Base-by-base conservation (phyloP, 768 basidiomycete genomes). In the Astraeus odoratus region DNA sequence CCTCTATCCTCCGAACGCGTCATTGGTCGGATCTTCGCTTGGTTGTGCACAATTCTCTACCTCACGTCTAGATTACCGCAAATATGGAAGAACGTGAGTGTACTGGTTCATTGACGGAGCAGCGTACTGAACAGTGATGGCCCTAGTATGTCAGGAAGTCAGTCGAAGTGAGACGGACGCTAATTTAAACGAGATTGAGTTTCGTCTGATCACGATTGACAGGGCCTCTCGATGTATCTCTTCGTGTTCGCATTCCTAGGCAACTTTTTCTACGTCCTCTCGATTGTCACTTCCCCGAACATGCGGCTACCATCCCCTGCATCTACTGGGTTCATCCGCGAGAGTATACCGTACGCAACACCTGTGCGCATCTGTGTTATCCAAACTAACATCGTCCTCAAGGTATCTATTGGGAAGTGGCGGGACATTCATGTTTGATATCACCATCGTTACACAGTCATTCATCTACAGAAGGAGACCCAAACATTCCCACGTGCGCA, bases 1-100 rank as follows among this genome's bases (percentile, higher is more conserved):
- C 33, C 51, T 39, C 42, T 53, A 37, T 44, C 59, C 10, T 63
- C 61, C 42, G 77, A 92, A 56, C 83, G 78, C 39, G 59, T 92
- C 20, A 67, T 98, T 39, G 96, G 96, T 1, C 83, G 96, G 3
- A 78, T 92, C 43, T 92, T 86, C 44, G 94, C 96, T 8, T 99
- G 96, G 96, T 58, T 84, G 16, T 97, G 95, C 60, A 92, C 94
- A 1, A 87, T 81, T 0, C 69, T 97, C 13, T 99, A 99, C 64
- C 69, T 99, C 27, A 97, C 95, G 3, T 89, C 86, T 3, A 80
- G 96, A 48, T 66, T 99, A 56, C 96, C 96, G 18, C 96, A 99
- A 64, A 96, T 99, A 51, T 98, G 96, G 96, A 95, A 94, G 66
- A 97, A 97, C 58, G 94, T 96, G 63, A 61, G 91, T 80, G 5